Conservation (phyloP, 176 grass and related monocot genomes). For the Lolium multiflorum region DNA sequence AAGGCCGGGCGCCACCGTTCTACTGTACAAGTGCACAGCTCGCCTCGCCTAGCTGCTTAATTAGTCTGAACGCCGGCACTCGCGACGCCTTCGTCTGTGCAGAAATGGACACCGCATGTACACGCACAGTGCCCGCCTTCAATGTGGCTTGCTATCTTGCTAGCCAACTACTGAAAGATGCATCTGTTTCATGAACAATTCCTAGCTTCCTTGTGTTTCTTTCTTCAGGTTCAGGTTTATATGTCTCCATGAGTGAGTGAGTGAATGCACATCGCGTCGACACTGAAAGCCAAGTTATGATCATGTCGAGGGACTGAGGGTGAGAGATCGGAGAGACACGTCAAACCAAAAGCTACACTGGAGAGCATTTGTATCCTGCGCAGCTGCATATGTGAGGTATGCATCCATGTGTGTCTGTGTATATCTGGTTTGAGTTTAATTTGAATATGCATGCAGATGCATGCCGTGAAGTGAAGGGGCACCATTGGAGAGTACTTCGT, state of each 20-base stretch:
- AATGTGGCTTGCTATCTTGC: slow-evolving; percentile 28
- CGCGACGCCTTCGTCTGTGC: slow-evolving; percentile 40
- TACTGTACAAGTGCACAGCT: slow-evolving; percentile 39
- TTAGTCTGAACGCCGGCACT: slow-evolving; percentile 46
- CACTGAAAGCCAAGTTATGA: slow-evolving; percentile 42
- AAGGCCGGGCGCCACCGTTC: slow-evolving; percentile 32
- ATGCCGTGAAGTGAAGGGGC: background rate
- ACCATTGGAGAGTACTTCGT: background rate
- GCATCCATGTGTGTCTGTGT: background rate
- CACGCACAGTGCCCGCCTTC: slow-evolving; percentile 43
- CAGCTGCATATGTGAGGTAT: slow-evolving; percentile 31
- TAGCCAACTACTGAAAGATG: slow-evolving; percentile 26
- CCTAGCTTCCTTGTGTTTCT: slow-evolving; percentile 13
- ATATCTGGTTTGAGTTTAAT: background rate
- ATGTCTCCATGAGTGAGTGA: background rate
- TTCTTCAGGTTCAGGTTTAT: slow-evolving; percentile 52
- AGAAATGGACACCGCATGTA: slow-evolving; percentile 49
- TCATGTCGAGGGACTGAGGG: slow-evolving; percentile 17
- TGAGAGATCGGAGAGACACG: background rate
- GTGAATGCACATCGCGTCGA: background rate
- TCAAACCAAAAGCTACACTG: slow-evolving; percentile 34
- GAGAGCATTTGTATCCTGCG: slow-evolving; percentile 32
- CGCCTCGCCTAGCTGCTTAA: slow-evolving; percentile 37
- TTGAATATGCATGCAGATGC: background rate
- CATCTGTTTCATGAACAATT: background rate